Percentiles rank a stretch among this genome's conserved stretches.
Conservation (phyloP, 2,329 filamentous ascomycete genomes). For the Blastomyces gilchristii region DNA sequence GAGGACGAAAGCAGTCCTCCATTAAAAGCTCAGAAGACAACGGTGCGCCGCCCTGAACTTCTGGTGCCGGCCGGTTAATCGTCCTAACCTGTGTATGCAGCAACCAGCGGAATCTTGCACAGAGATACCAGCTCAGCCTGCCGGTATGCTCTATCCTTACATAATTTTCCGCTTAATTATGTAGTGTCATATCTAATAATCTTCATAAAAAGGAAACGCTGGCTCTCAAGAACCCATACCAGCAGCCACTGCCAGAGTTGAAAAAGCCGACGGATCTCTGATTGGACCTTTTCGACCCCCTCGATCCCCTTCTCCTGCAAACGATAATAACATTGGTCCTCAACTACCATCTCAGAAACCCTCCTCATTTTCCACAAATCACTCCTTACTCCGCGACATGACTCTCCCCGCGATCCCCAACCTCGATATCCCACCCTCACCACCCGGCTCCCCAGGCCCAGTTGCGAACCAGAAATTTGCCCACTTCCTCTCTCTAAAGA, state of each 20-base stretch:
- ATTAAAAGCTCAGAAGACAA: constrained; percentile 12
- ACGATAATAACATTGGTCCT: constrained; percentile 10
- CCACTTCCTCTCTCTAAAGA: constrained; percentile 52
- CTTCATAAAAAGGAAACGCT: neutral
- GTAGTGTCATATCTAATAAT: neutral
- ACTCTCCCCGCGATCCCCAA: constrained; percentile 42
- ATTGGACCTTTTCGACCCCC: constrained; percentile 29
- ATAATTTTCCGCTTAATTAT: neutral
- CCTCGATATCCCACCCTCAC: constrained; percentile 37
- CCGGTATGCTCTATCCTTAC: constrained; percentile 2
- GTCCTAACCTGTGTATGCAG: neutral
- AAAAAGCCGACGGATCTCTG: constrained; percentile 20
- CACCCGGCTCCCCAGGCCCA: constrained; percentile 36
- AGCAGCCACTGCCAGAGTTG: constrained; percentile 1
- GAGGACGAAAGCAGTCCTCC: constrained; percentile 20
- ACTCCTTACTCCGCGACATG: constrained; percentile 45
- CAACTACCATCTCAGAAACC: constrained; percentile 12
- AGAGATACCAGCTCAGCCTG: neutral
- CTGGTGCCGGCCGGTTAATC: neutral
- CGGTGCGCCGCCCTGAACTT: constrained; percentile 5
- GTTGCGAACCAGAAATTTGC: constrained; percentile 46
- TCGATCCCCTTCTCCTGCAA: neutral
- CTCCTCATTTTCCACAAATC: constrained; percentile 43
- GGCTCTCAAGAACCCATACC: neutral
- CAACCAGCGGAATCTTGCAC: neutral